phyloP scores from a whole-genome alignment of 176 grass and related monocot species.

The Paspalum notatum region DNA sequence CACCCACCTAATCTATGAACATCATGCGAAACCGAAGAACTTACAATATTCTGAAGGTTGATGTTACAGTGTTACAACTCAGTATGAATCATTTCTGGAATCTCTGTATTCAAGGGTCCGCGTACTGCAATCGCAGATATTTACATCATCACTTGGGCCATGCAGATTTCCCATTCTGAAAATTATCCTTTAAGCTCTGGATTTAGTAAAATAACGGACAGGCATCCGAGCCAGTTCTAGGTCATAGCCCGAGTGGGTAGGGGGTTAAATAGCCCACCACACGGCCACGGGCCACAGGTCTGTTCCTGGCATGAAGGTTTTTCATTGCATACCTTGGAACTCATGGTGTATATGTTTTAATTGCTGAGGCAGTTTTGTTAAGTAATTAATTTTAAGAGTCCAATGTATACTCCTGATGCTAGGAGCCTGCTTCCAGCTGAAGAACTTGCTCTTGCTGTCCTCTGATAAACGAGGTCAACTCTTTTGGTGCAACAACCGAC shows the following conservation, averaged over 20 bases:
- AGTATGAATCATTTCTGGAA: slow-evolving; percentile 33
- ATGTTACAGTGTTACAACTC: slow-evolving; percentile 32
- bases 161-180: slow-evolving; percentile 21
- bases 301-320: slow-evolving; percentile 13
- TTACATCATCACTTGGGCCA: slow-evolving; percentile 47
- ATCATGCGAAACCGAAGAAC: slow-evolving; percentile 36
- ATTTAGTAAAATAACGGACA: not conserved
- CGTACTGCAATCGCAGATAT: slow-evolving; percentile 30
- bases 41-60: slow-evolving; percentile 37
- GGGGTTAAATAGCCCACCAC: not conserved
- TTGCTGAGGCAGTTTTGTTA: slow-evolving; percentile 43
- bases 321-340: slow-evolving; percentile 34
- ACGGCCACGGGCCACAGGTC: not conserved
- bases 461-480: slow-evolving; percentile 73
- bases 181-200: not conserved
- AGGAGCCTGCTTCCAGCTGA: slow-evolving; percentile 69
- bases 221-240: not conserved
- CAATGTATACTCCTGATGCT: slow-evolving; percentile 33
- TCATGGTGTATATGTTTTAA: slow-evolving; percentile 34
- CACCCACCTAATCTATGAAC: slow-evolving; percentile 42
- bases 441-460: slow-evolving; percentile 65
- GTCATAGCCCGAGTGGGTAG: not conserved
- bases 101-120: slow-evolving; percentile 19
- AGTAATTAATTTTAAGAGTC: slow-evolving; percentile 42
- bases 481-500: slow-evolving; percentile 82